Percentiles rank a stretch among this genome's conserved stretches.
Conservation (phyloP, 2,329 filamentous ascomycete species). For the Samsoniella hepiali region DNA sequence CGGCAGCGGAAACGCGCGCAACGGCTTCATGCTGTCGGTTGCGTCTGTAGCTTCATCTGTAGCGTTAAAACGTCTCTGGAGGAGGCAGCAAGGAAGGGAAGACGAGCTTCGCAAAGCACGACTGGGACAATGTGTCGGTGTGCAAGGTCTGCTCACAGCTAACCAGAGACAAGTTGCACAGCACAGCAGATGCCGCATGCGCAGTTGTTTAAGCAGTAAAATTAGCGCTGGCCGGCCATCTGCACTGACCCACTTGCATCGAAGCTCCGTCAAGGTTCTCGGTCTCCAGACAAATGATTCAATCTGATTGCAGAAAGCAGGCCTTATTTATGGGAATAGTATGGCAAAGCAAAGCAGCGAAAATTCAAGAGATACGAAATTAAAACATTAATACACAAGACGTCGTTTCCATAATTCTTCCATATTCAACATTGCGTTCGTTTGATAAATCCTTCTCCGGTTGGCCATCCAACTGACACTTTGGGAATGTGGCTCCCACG, state of each 20-base stretch:
- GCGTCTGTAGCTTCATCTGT: neutral
- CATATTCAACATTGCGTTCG: neutral
- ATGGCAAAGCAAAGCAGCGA: neutral
- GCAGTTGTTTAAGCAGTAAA: neutral
- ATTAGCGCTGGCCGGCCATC: neutral
- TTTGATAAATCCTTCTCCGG: neutral
- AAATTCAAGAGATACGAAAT: neutral
- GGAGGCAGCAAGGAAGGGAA: neutral
- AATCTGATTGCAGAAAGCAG: neutral
- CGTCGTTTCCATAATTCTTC: neutral
- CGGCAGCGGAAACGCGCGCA: constrained; percentile 57
- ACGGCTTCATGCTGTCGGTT: constrained; percentile 28
- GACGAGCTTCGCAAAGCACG: neutral
- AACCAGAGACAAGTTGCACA: no score
- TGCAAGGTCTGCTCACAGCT: neutral
- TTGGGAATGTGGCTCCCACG: neutral
- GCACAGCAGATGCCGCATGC: no score
- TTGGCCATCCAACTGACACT: neutral
- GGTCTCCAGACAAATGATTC: neutral
- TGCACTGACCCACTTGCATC: constrained; percentile 12
- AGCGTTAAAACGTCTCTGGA: no score
- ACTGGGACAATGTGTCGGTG: neutral
- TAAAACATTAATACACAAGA: neutral
- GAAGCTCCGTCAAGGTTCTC: neutral
- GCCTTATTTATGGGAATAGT: neutral